Evolutionary conservation across 306 rosid species (phyloP).

Genomic region (Acacia confusa): DNA sequence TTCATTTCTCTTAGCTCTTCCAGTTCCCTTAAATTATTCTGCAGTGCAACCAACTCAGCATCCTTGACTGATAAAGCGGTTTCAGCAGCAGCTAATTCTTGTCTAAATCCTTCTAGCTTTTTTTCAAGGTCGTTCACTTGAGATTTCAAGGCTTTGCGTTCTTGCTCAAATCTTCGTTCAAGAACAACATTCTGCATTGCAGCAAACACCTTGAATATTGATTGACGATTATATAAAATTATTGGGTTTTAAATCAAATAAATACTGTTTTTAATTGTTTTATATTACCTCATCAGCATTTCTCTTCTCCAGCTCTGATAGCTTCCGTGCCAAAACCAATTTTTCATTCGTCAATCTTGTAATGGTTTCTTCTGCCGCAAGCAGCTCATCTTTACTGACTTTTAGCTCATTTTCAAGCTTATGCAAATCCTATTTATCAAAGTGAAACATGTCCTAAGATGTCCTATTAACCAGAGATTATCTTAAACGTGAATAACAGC

Average conservation of each 20-base stretch:
- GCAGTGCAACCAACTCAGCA: constrained; percentile 62
- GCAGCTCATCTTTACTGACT: constrained; percentile 55
- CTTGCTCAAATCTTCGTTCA: constrained; percentile 58
- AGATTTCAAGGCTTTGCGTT: constrained; percentile 55
- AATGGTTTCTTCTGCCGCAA: constrained; percentile 62
- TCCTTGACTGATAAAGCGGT: constrained; percentile 62
- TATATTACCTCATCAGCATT: constrained; percentile 66
- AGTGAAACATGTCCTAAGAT: constrained; percentile 21
- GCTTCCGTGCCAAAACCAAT: constrained; percentile 53
- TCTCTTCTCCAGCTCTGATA: constrained; percentile 58
- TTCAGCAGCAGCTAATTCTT: constrained; percentile 56
- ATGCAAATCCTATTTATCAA: constrained; percentile 43
- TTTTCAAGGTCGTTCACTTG: constrained; percentile 64
- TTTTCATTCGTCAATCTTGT: constrained; percentile 64
- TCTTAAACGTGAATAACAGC: constrained; percentile 22
- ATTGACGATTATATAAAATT: constrained; percentile 21
- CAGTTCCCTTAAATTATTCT: constrained; percentile 70
- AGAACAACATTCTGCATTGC: constrained; percentile 61
- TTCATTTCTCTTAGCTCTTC: constrained; percentile 97
- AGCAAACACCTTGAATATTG: constrained; percentile 28
- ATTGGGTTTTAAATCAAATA: constrained; percentile 9
- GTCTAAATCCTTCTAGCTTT: constrained; percentile 52
- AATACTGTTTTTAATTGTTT: constrained; percentile 19
- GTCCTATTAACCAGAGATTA: background rate
- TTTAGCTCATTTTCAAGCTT: constrained; percentile 79